Conservation (phyloP, 805 yeast genomes). For the Tetrapisispora iriomotensis region DNA sequence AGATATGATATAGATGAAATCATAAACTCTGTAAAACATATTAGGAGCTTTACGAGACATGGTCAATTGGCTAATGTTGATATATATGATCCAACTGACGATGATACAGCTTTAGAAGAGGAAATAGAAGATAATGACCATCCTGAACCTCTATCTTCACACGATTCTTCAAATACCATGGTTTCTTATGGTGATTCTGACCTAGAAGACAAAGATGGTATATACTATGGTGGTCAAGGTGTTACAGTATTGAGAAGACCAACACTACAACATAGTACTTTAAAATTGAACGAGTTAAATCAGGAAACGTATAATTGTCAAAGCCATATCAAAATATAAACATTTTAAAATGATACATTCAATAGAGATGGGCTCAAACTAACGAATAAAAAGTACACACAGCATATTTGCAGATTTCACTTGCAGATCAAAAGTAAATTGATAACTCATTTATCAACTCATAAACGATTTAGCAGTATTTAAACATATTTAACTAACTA, state of each 20-base stretch:
- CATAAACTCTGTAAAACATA: slow-evolving; percentile 16
- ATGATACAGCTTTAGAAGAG: background rate
- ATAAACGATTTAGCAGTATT: too few relatives aligned
- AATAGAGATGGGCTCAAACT: too few relatives aligned
- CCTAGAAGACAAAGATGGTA: background rate
- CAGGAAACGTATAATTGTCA: background rate
- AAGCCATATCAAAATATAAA: background rate
- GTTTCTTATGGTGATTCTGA: background rate
- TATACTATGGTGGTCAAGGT: slow-evolving; percentile 3
- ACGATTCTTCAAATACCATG: slow-evolving; percentile 1
- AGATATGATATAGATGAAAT: slow-evolving; percentile 21
- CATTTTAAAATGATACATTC: too few relatives aligned
- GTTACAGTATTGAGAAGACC: slow-evolving; percentile 2
- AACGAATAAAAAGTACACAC: too few relatives aligned
- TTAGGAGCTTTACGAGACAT: slow-evolving; percentile 20
- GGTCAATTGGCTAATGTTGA: slow-evolving; percentile 22
- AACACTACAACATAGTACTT: background rate
- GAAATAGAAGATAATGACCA: background rate
- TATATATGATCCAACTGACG: background rate
- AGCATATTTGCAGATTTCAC: too few relatives aligned
- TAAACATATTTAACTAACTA: too few relatives aligned
- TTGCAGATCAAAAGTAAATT: too few relatives aligned
- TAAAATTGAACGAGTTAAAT: background rate
- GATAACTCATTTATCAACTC: too few relatives aligned
- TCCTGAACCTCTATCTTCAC: background rate